phyloP scores from a whole-genome alignment of 805 yeast species.

The Lipomyces chichibuensis region DNA sequence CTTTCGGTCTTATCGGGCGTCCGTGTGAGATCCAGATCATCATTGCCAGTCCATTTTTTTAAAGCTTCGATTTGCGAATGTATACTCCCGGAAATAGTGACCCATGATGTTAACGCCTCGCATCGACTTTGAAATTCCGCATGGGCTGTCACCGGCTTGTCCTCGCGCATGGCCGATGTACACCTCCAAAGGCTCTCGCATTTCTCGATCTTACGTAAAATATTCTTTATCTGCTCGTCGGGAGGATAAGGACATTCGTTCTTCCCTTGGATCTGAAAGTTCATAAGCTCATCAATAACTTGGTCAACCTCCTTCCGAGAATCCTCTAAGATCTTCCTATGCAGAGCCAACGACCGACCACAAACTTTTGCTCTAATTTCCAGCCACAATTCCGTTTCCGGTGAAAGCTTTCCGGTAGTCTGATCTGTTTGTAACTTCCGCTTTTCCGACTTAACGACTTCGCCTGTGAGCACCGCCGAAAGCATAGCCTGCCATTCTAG shows the following conservation, averaged over 20 bases:
- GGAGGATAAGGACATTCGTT: slow-evolving; percentile 38
- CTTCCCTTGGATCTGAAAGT: slow-evolving; percentile 59
- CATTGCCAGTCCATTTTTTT: slow-evolving; percentile 82
- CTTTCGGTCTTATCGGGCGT: slow-evolving; percentile 44
- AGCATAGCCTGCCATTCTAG: slow-evolving; percentile 97
- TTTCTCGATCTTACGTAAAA: slow-evolving; percentile 64
- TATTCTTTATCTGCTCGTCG: slow-evolving; percentile 55
- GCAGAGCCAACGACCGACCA: slow-evolving; percentile 80
- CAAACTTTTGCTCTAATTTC: slow-evolving; percentile 81
- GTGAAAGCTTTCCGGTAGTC: slow-evolving; percentile 52
- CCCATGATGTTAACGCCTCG: slow-evolving; percentile 85
- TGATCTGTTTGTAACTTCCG: slow-evolving; percentile 55
- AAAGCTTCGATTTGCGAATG: slow-evolving; percentile 62
- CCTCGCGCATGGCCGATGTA: slow-evolving; percentile 72
- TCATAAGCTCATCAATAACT: slow-evolving; percentile 66
- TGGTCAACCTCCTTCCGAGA: slow-evolving; percentile 73
- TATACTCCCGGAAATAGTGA: slow-evolving; percentile 70
- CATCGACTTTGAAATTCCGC: slow-evolving; percentile 65
- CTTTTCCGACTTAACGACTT: slow-evolving; percentile 89
- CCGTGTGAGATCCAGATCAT: slow-evolving; percentile 65
- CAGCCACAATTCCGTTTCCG: slow-evolving; percentile 75
- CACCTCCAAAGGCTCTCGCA: slow-evolving; percentile 81
- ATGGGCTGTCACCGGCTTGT: slow-evolving; percentile 70
- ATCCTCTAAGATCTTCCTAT: slow-evolving; percentile 66
- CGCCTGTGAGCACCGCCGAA: slow-evolving; percentile 88